These are phyloP conservation scores for Geotrichum ghanense DNA, from an alignment of 805 yeast species.

Conservation along the genomic window DNA sequence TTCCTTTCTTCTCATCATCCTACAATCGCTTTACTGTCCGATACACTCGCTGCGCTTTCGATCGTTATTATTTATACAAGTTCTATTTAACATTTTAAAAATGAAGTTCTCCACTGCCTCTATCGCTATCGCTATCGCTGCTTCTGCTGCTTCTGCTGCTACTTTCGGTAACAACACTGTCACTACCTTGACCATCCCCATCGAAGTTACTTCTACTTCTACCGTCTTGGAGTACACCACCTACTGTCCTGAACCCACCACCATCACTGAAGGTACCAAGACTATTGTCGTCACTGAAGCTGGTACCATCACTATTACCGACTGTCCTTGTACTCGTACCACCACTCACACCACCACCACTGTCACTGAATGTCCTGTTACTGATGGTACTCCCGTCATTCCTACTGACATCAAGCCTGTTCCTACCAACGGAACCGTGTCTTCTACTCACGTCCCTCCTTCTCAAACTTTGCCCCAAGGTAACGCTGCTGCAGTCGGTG, in stretches of 20 bases:
- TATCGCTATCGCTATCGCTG: conserved; percentile 13
- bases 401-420: neutral
- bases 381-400: neutral
- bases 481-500: conserved; percentile 8
- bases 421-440: neutral
- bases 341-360: conserved; percentile 8
- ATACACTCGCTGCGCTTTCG: neutral
- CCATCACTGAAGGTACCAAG: neutral
- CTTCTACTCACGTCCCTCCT: conserved; percentile 12
- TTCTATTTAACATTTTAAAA: neutral
- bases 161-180: conserved; percentile 19
- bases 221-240: conserved; percentile 68
- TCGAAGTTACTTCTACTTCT: conserved; percentile 27
- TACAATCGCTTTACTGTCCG: neutral
- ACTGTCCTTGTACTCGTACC: conserved; percentile 46
- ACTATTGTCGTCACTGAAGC: neutral
- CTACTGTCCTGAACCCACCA: conserved; percentile 53
- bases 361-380: neutral
- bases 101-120: conserved; percentile 15
- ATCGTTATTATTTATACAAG: neutral
- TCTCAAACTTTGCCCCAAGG: conserved; percentile 12
- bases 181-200: conserved; percentile 16
- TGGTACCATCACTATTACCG: conserved; percentile 1
- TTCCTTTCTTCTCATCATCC: conserved; percentile 1
- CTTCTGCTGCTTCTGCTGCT: conserved; percentile 6